A percentile compares a stretch with the other conserved stretches of the same genome.
Conservation (phyloP, 768 basidiomycete species). For the Trametes cubensis region DNA sequence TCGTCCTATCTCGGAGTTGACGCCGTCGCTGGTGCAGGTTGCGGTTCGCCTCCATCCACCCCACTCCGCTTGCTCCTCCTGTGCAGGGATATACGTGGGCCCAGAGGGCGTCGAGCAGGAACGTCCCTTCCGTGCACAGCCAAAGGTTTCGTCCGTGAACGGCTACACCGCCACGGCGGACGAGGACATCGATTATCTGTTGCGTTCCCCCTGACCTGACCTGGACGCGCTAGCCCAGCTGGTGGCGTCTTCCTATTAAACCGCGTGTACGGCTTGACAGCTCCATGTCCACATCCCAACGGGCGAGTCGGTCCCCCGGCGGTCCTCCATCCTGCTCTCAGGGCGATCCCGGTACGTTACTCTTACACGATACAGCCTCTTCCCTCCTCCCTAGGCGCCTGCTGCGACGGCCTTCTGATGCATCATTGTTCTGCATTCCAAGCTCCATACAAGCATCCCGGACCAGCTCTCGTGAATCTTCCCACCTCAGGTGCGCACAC, state of each 20-base stretch:
- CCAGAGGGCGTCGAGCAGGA: constrained; percentile 3
- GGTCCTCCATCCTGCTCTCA: constrained; percentile 5
- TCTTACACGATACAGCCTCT: constrained; percentile 10
- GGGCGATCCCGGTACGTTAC: constrained; percentile 8
- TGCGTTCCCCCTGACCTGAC: constrained; percentile 5
- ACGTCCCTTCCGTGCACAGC: constrained; percentile 9
- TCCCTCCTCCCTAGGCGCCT: constrained; percentile 20
- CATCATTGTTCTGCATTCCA: constrained; percentile 22
- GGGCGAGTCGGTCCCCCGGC: constrained; percentile 22
- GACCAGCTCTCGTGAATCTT: constrained; percentile 16
- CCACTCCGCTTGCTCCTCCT: background rate
- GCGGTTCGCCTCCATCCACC: background rate
- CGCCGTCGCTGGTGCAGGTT: background rate
- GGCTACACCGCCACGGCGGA: constrained; percentile 10
- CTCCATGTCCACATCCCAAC: constrained; percentile 21
- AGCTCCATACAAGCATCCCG: constrained; percentile 9
- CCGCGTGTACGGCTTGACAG: constrained; percentile 16
- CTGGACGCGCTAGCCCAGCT: constrained; percentile 1
- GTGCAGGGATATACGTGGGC: background rate
- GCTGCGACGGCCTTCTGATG: constrained; percentile 14
- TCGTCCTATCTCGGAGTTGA: background rate
- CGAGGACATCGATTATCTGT: constrained; percentile 11
- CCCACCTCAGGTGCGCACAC: constrained; percentile 22
- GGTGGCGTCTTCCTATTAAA: constrained; percentile 14
- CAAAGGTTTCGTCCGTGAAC: constrained; percentile 4